Evolutionary conservation across 352 stramenopile species (phyloP).

Genomic region (Globisporangium nodosum): DNA sequence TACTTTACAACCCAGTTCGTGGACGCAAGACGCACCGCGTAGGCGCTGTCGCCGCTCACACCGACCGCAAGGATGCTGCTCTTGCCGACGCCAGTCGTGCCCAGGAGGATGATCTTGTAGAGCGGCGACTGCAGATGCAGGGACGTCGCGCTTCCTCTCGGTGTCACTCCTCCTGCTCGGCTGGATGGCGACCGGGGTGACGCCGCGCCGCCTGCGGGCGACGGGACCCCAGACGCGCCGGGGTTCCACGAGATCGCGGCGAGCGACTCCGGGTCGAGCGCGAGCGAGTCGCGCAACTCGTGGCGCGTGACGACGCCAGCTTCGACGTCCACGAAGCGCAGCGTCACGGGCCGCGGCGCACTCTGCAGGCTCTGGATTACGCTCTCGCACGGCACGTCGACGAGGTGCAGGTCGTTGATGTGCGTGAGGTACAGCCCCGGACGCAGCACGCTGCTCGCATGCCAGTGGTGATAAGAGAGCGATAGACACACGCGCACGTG

Average conservation of each 20-base stretch:
- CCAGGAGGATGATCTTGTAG: slow-evolving; percentile 80
- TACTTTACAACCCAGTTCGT: too few relatives aligned
- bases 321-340: slow-evolving; percentile 75
- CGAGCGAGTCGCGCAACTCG: slow-evolving; percentile 60
- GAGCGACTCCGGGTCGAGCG: slow-evolving; percentile 27
- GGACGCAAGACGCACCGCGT: slow-evolving; percentile 18
- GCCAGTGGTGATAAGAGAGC: background rate
- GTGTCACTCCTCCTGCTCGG: background rate
- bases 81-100: slow-evolving; percentile 75
- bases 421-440: slow-evolving; percentile 76
- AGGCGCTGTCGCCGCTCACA: slow-evolving; percentile 48
- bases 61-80: slow-evolving; percentile 68
- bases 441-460: slow-evolving; percentile 36
- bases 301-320: slow-evolving; percentile 70
- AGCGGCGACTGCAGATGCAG: slow-evolving; percentile 9
- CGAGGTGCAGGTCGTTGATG: slow-evolving; percentile 66
- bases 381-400: slow-evolving; percentile 55
- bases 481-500: background rate
- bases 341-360: slow-evolving; percentile 43
- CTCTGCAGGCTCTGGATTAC: slow-evolving; percentile 64
- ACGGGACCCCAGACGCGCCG: slow-evolving; percentile 6
- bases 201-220: slow-evolving; percentile 1
- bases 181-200: slow-evolving; percentile 6
- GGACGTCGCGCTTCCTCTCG: background rate
- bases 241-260: slow-evolving; percentile 13